A percentile compares a stretch with the other conserved stretches of the same genome.
phyloP scores from a whole-genome alignment of 257 asterid genomes.

The Forsythia suspensa region DNA sequence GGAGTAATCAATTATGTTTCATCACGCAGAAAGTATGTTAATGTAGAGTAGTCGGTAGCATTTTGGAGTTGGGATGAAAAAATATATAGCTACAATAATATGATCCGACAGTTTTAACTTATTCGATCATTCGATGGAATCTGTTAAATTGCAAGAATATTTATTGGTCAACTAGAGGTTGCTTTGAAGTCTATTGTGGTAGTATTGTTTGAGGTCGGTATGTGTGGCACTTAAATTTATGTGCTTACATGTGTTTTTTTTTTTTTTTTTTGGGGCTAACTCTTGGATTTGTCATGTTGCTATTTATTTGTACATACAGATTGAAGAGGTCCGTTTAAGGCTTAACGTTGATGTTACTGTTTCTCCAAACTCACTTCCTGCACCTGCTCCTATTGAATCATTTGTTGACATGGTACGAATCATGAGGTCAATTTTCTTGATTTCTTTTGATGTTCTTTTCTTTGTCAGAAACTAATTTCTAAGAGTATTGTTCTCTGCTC shows the following conservation, averaged over 20 bases:
- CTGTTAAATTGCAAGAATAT: no score
- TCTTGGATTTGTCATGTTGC: background rate
- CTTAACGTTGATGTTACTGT: slow-evolving; percentile 78
- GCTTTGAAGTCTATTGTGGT: background rate
- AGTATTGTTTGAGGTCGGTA: background rate
- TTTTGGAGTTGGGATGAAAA: background rate
- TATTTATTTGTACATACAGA: slow-evolving; percentile 41
- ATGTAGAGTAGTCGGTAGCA: background rate
- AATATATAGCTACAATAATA: no score
- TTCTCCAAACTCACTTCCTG: slow-evolving; percentile 57
- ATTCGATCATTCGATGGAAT: no score
- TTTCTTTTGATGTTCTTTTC: background rate
- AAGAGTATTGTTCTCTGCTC: background rate
- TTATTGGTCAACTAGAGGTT: background rate
- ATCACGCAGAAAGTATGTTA: background rate
- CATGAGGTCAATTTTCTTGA: slow-evolving; percentile 1
- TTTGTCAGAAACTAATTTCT: slow-evolving; percentile 13
- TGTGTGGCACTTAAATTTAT: slow-evolving; percentile 5
- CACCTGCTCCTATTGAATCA: slow-evolving; percentile 83
- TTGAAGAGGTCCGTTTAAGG: slow-evolving; percentile 75
- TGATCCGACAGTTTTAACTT: no score
- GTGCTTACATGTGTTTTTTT: background rate
- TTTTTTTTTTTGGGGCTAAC: background rate
- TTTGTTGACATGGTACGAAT: slow-evolving; percentile 72
- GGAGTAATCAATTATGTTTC: background rate